phyloP scores from a whole-genome alignment of 768 basidiomycete species.

The Mycena belliarum region DNA sequence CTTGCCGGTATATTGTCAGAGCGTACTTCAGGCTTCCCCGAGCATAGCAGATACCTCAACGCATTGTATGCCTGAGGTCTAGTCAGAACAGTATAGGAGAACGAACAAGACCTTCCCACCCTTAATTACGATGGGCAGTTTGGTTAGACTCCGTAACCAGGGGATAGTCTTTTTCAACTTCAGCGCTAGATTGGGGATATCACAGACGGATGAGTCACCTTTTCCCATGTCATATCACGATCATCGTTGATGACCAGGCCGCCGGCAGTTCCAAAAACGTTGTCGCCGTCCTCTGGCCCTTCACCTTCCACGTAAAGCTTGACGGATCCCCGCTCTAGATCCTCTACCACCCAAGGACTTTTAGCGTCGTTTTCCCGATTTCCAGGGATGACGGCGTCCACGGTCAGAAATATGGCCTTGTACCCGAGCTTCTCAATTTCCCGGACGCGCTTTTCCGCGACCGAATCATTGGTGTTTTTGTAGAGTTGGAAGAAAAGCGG shows the following conservation, averaged over 20 bases:
- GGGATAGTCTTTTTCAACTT: slow-evolving; percentile 60
- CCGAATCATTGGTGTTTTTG: slow-evolving; percentile 68
- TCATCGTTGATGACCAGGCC: slow-evolving; percentile 68
- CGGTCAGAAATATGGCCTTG: slow-evolving; percentile 89
- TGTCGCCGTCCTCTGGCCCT: slow-evolving; percentile 32
- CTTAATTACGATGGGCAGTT: slow-evolving; percentile 74
- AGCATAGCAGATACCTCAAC: slow-evolving; percentile 52
- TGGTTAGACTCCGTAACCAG: slow-evolving; percentile 72
- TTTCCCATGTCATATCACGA: slow-evolving; percentile 76
- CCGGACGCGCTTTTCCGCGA: slow-evolving; percentile 68
- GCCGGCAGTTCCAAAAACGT: slow-evolving; percentile 65
- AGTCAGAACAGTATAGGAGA: background rate
- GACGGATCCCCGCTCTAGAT: slow-evolving; percentile 14
- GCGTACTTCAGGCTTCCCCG: slow-evolving; percentile 7
- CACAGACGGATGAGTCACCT: slow-evolving; percentile 35
- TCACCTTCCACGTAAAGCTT: slow-evolving; percentile 32
- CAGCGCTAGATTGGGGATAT: background rate
- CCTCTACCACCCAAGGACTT: slow-evolving; percentile 48
- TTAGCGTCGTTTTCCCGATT: slow-evolving; percentile 79
- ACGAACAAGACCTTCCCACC: slow-evolving; percentile 37
- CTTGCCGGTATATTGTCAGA: slow-evolving; percentile 35
- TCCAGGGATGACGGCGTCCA: slow-evolving; percentile 82
- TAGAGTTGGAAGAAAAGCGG: slow-evolving; percentile 84
- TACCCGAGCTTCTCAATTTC: slow-evolving; percentile 76
- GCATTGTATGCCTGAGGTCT: slow-evolving; percentile 63